Evolutionary conservation across 1,139 yeast genomes (phyloP).

Genomic region (Nakaseomyces glabratus): DNA sequence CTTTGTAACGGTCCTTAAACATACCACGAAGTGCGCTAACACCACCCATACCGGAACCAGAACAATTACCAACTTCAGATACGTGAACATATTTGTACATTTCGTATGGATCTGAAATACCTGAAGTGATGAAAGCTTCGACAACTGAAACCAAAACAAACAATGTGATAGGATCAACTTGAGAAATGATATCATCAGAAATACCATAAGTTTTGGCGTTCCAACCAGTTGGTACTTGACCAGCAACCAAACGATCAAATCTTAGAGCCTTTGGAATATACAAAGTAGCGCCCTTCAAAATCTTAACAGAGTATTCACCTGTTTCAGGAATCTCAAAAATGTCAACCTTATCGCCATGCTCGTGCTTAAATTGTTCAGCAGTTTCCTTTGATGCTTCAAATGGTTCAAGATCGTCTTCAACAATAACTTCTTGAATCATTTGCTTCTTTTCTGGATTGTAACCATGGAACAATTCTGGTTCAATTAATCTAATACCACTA

Average conservation of each 20-base stretch:
- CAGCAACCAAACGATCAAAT: constrained; percentile 94
- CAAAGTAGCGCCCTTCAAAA: constrained; percentile 88
- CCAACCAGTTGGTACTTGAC: constrained; percentile 99
- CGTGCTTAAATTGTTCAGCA: constrained; percentile 87
- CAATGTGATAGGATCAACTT: constrained; percentile 93
- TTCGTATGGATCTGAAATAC: constrained; percentile 97
- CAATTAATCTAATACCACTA: constrained; percentile 92
- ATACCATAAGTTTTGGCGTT: constrained; percentile 91
- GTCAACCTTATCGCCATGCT: constrained; percentile 92
- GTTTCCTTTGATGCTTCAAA: constrained; percentile 93
- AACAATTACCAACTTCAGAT: constrained; percentile 97
- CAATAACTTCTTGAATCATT: constrained; percentile 86
- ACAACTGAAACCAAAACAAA: constrained; percentile 89
- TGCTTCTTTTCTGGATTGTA: constrained; percentile 92
- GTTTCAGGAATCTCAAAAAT: constrained; percentile 79
- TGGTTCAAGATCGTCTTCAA: constrained; percentile 92
- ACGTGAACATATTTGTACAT: constrained; percentile 97
- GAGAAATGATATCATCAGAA: constrained; percentile 81
- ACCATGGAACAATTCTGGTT: constrained; percentile 88
- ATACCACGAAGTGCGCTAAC: constrained; percentile 91
- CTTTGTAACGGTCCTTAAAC: constrained; percentile 91
- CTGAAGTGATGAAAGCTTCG: constrained; percentile 87
- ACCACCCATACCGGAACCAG: constrained; percentile 99
- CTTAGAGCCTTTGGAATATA: constrained; percentile 91
- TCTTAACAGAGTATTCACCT: constrained; percentile 85